These are phyloP conservation scores for Teratosphaeria destructans DNA, from an alignment of 2,329 filamentous ascomycete genomes.

Conservation along the genomic window DNA sequence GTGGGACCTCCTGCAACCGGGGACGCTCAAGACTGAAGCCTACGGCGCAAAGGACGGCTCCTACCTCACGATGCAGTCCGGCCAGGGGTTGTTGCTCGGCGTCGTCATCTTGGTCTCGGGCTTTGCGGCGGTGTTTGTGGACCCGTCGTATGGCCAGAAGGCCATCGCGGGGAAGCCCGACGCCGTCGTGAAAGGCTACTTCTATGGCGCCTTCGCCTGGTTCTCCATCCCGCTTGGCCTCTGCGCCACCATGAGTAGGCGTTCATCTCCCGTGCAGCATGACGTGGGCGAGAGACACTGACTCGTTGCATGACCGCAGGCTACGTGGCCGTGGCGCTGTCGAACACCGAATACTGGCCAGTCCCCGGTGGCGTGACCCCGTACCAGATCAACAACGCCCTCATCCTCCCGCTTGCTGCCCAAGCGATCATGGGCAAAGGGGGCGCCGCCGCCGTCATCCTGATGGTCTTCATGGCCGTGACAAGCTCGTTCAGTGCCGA, in stretches of 20 bases:
- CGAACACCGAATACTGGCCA: not conserved
- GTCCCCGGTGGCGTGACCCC: not conserved
- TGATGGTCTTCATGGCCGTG: slow-evolving; percentile 40
- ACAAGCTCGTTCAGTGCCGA: slow-evolving; percentile 36
- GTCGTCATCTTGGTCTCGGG: slow-evolving; percentile 9
- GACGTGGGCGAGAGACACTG: not conserved
- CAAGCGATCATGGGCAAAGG: slow-evolving; percentile 27
- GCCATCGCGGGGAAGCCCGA: slow-evolving; percentile 14
- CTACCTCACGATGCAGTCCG: slow-evolving; percentile 16
- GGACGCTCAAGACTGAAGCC: slow-evolving; percentile 9
- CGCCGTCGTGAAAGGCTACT: slow-evolving; percentile 12
- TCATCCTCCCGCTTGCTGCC: slow-evolving; percentile 17
- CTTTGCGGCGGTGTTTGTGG: not conserved
- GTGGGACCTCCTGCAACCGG: not conserved
- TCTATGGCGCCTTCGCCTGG: slow-evolving; percentile 16
- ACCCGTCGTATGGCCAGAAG: slow-evolving; percentile 10
- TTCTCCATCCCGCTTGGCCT: slow-evolving; percentile 20
- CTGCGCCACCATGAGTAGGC: not conserved
- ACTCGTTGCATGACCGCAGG: slow-evolving; percentile 1
- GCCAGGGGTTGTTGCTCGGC: slow-evolving; percentile 15
- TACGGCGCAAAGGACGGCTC: slow-evolving; percentile 15
- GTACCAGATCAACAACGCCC: not conserved
- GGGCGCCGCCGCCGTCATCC: slow-evolving; percentile 27
- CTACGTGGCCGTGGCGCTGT: slow-evolving; percentile 14
- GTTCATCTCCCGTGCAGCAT: not conserved